phyloP scores from a whole-genome alignment of 169 alveolate species.

The Plasmodium cynomolgi region DNA sequence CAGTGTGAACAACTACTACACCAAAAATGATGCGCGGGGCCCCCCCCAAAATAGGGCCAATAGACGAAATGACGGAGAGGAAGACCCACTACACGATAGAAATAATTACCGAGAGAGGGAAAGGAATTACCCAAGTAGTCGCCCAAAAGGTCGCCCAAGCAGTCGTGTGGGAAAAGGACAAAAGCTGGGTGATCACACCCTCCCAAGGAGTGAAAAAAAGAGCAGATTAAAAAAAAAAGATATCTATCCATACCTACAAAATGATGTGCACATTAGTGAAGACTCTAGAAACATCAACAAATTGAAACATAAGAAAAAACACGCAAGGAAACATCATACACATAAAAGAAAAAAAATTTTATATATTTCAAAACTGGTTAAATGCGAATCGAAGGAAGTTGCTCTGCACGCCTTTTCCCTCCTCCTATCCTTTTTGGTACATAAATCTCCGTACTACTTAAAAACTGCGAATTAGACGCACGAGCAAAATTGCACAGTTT shows the following conservation, averaged over 20 bases:
- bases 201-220: not conserved
- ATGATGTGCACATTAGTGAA: not conserved
- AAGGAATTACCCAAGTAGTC: not conserved
- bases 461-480: constrained; percentile 41
- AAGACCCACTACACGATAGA: not conserved
- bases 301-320: not conserved
- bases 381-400: constrained; percentile 75
- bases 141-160: not conserved
- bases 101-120: not conserved
- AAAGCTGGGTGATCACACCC: not conserved
- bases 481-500: not conserved
- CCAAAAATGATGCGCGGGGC: not conserved
- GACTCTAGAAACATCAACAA: not conserved
- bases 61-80: not conserved
- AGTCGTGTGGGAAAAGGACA: not conserved
- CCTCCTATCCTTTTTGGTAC: constrained; percentile 59
- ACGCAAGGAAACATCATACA: constrained; percentile 5
- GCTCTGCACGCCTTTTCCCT: constrained; percentile 74
- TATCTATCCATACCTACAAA: not conserved
- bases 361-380: constrained; percentile 74
- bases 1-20: not conserved
- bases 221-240: not conserved
- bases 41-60: not conserved
- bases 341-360: constrained; percentile 44
- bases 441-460: constrained; percentile 72